Evolutionary conservation across 768 basidiomycete species (phyloP).

Genomic region (Termitomyces sp.): DNA sequence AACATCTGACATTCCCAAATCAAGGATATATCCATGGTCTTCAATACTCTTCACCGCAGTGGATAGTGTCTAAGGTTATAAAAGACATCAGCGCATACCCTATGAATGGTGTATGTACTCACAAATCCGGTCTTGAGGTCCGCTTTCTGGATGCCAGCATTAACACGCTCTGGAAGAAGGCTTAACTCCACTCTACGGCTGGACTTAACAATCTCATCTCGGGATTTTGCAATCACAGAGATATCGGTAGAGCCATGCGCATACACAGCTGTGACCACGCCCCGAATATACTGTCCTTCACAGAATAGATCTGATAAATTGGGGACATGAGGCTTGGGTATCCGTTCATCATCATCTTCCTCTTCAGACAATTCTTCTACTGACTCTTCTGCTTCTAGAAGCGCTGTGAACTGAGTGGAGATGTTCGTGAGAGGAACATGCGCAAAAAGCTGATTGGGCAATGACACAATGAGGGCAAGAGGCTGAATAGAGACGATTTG

Average conservation of each 20-base stretch:
- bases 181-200: constrained; percentile 84
- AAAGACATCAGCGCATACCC: constrained; percentile 7
- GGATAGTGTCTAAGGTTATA: constrained; percentile 56
- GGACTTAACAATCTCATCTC: constrained; percentile 64
- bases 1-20: constrained; percentile 74
- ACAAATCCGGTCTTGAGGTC: constrained; percentile 79
- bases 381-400: constrained; percentile 70
- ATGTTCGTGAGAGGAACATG: constrained; percentile 95
- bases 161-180: constrained; percentile 80
- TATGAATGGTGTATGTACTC: constrained; percentile 31
- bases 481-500: constrained; percentile 85
- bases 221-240: constrained; percentile 54
- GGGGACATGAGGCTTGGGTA: constrained; percentile 42
- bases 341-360: constrained; percentile 45
- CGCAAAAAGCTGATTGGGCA: constrained; percentile 93
- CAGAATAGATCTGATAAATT: constrained; percentile 74
- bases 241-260: constrained; percentile 61
- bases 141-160: constrained; percentile 70
- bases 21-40: constrained; percentile 92
- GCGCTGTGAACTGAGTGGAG: constrained; percentile 70
- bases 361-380: constrained; percentile 43
- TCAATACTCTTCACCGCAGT: constrained; percentile 82
- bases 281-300: constrained; percentile 84
- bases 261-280: constrained; percentile 69
- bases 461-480: constrained; percentile 84